phyloP scores from a whole-genome alignment of 768 basidiomycete genomes.

The Paxillus ammoniavirescens region DNA sequence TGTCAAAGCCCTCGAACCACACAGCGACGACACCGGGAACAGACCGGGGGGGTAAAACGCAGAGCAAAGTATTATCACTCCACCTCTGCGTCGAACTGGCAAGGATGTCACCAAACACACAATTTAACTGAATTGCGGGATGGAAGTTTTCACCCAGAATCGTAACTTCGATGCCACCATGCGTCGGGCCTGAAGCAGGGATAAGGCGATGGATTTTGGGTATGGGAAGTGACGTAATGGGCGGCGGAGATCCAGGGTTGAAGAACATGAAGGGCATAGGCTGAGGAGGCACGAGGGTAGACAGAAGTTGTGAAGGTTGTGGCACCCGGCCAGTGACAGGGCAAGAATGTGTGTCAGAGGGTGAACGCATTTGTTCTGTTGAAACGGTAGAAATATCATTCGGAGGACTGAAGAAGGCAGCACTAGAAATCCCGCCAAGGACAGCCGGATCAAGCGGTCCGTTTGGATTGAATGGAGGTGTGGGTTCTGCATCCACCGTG shows the following conservation, averaged over 20 bases:
- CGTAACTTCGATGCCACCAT: conserved; percentile 94
- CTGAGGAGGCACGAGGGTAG: conserved; percentile 32
- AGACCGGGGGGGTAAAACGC: conserved; percentile 81
- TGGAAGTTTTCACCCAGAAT: conserved; percentile 91
- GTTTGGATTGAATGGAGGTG: conserved; percentile 3
- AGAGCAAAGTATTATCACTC: conserved; percentile 92
- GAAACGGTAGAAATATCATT: conserved; percentile 13
- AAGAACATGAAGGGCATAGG: conserved; percentile 63
- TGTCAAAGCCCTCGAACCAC: conserved; percentile 77
- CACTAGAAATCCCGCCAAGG: conserved; percentile 2
- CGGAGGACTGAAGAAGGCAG: conserved; percentile 14
- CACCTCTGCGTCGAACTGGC: conserved; percentile 87
- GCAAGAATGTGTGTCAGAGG: conserved; percentile 17
- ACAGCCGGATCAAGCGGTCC: conserved; percentile 9
- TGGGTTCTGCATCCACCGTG: conserved; percentile 5
- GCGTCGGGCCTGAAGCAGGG: conserved; percentile 80
- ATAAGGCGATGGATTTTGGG: conserved; percentile 86
- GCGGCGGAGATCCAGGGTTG: conserved; percentile 46
- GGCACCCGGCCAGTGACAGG: conserved; percentile 10
- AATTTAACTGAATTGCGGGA: conserved; percentile 64
- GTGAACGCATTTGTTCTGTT: conserved; percentile 15
- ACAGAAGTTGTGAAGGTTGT: conserved; percentile 20
- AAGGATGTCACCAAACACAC: conserved; percentile 80
- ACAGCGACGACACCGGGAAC: conserved; percentile 86
- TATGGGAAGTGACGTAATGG: conserved; percentile 47